A percentile compares a stretch with the other conserved stretches of the same genome.
phyloP scores from a whole-genome alignment of 192 early-diverging fungal species.

The Backusella macrospora region DNA sequence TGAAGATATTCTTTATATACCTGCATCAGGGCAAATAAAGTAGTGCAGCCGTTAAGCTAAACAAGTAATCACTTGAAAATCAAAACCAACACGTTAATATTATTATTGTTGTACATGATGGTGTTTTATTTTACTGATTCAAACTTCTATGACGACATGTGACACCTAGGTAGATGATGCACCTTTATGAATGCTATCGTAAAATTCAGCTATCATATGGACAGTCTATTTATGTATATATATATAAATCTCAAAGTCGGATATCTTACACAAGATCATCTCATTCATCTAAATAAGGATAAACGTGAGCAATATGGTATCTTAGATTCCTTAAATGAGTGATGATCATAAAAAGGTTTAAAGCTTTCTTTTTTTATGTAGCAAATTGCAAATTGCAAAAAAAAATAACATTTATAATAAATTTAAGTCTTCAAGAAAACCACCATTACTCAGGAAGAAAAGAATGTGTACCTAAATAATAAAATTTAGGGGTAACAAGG shows the following conservation, averaged over 20 bases:
- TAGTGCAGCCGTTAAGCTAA: not conserved
- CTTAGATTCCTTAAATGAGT: not conserved
- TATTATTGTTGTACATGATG: not conserved
- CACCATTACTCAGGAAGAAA: not conserved
- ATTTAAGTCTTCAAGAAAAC: not conserved
- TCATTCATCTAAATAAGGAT: not conserved
- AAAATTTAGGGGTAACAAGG: not conserved
- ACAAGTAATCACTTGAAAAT: not conserved
- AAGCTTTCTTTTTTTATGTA: not conserved
- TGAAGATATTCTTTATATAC: not conserved
- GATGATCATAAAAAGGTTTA: not conserved
- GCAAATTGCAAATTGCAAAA: not conserved
- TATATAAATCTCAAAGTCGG: not conserved
- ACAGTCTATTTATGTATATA: not conserved
- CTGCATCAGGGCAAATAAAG: not conserved
- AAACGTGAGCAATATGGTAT: not conserved
- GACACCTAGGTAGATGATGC: not conserved
- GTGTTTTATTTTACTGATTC: not conserved
- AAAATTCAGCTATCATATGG: constrained; percentile 1
- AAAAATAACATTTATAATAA: no score
- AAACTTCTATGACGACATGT: not conserved
- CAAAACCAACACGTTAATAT: not conserved
- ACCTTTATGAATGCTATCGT: not conserved
- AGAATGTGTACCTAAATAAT: constrained; percentile 12
- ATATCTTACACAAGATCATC: not conserved